Evolutionary conservation across 306 rosid genomes (phyloP).

Genomic region (Prunus mira): DNA sequence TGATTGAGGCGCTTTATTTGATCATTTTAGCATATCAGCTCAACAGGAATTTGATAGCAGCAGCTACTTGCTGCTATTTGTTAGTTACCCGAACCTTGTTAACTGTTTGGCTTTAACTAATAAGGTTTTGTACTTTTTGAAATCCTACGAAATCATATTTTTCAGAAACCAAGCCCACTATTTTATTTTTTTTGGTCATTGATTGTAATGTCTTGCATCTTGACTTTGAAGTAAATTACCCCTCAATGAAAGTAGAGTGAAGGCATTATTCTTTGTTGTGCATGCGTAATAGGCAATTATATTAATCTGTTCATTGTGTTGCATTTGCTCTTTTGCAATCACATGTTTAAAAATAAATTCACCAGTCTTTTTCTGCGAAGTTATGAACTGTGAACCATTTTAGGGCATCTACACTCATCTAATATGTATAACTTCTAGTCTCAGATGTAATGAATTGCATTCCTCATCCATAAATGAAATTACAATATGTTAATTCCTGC

Average conservation of each 20-base stretch:
- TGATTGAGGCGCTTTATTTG: neutral
- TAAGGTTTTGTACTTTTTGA: neutral
- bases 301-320: neutral
- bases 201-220: neutral
- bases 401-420: no score
- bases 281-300: neutral
- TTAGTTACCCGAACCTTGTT: neutral
- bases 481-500: neutral
- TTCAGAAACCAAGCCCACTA: neutral
- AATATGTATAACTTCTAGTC: neutral
- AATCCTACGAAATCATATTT: neutral
- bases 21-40: neutral
- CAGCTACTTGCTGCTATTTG: neutral
- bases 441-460: neutral
- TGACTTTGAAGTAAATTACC: neutral
- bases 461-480: neutral
- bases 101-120: neutral
- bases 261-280: neutral
- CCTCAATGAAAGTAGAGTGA: neutral
- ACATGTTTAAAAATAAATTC: neutral
- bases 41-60: neutral
- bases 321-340: neutral
- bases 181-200: neutral
- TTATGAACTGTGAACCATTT: no score
- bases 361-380: neutral